Percentiles rank a stretch among this genome's conserved stretches.
phyloP scores from a whole-genome alignment of 2,329 filamentous ascomycete species.

The Talaromyces sp. region DNA sequence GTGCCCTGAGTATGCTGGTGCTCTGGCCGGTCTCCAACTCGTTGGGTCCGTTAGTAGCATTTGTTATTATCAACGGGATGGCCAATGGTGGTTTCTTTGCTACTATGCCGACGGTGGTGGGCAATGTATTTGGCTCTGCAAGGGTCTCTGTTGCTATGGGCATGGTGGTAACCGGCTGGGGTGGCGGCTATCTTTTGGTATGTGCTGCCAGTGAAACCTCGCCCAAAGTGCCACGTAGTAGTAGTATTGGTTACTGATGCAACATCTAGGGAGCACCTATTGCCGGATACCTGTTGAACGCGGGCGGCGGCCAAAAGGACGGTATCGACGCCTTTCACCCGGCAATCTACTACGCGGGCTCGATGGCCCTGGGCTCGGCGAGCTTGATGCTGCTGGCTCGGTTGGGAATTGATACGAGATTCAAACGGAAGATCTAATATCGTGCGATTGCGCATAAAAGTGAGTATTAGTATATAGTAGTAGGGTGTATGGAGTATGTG shows the following conservation, averaged over 20 bases:
- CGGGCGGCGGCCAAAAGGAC: slow-evolving; percentile 48
- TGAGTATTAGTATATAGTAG: neutral
- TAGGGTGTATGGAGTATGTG: too few relatives aligned
- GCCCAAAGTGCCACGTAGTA: too few relatives aligned
- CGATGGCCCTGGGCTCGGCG: slow-evolving; percentile 45
- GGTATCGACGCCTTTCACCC: slow-evolving; percentile 54
- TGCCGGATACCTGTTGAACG: slow-evolving; percentile 56
- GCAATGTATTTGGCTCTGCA: slow-evolving; percentile 55
- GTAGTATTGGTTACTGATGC: neutral
- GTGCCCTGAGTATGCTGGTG: slow-evolving; percentile 55
- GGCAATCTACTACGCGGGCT: slow-evolving; percentile 60
- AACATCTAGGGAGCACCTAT: slow-evolving; percentile 50
- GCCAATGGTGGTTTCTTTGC: slow-evolving; percentile 62
- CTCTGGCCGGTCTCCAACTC: slow-evolving; percentile 58
- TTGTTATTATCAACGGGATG: slow-evolving; percentile 57
- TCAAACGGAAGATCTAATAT: slow-evolving; percentile 2
- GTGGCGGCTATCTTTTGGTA: slow-evolving; percentile 57
- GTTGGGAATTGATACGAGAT: slow-evolving; percentile 34
- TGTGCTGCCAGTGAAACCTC: neutral
- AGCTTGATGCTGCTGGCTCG: slow-evolving; percentile 41
- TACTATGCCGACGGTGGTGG: slow-evolving; percentile 60
- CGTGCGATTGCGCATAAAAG: neutral
- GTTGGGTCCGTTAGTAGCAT: slow-evolving; percentile 51
- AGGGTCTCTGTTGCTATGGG: slow-evolving; percentile 55
- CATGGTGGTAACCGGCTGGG: slow-evolving; percentile 60